Base-by-base conservation (phyloP, 495 filamentous ascomycete genomes). In the Thozetella sp. region DNA sequence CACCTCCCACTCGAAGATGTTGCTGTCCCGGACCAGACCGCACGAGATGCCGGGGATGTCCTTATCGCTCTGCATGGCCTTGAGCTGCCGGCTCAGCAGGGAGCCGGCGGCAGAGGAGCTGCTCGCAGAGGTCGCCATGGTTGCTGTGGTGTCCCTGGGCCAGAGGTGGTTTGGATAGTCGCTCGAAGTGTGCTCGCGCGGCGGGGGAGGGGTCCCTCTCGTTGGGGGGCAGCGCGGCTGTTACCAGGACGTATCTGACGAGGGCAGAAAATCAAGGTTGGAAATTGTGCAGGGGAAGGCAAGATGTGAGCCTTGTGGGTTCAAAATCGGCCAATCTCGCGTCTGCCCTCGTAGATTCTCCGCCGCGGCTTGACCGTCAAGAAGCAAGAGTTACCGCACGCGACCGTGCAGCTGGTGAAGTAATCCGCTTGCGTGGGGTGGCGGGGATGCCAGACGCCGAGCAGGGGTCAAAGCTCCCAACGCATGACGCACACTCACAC, bases 1-100 rank as follows among this genome's bases (percentile, higher is more conserved):
- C 17, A 99, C 93, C 72, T 98, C 94, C 95, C 95, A 99, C 79
- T 97, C 90, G 63, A 97, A 97, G n/a, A 98, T 89, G 69, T 96
- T 97, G 77, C 80, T 88, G 65, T 89, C 80, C 61, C 88, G 86
- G 23, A 95, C 87, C 26, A 99, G 80, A 1, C 95, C 95, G 69
- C 90, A 95, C 62, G 92, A 96, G 66, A 99, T 97, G 37, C 93
- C 95, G 0, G 93, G 92, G 26, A 97, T 89, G 74, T 96, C 92
- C 67, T 91, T 93, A 66, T 92, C 90, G 17, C 83, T 88, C 73
- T 97, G 92, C 86, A 99, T 97, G 64, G 93, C 86, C 78, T 95
- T 95, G 45, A 98, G 83, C 76, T 99, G 96, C 20, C 90, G 86
- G 58, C 80, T 76, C 20, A 98, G 85, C 64, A 97, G 88, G 54